phyloP scores from a whole-genome alignment of 495 filamentous ascomycete species.

The Lophiostoma macrostomum region DNA sequence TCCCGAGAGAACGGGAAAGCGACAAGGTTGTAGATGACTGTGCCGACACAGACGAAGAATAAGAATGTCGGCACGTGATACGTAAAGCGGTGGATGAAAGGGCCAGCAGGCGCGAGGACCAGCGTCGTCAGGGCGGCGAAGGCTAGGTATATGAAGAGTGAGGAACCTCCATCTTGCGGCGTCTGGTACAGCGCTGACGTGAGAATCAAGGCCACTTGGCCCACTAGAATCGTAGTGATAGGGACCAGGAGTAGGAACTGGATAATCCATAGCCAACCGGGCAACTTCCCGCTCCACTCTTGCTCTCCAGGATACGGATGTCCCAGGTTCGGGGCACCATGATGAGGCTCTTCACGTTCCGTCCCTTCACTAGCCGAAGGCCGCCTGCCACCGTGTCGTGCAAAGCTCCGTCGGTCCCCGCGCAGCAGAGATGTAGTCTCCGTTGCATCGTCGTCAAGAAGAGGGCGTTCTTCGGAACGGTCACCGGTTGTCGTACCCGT shows the following conservation, averaged over 20 bases:
- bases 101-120: slow-evolving; percentile 71
- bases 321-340: slow-evolving; percentile 38
- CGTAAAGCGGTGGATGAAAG: slow-evolving; percentile 83
- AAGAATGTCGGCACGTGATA: slow-evolving; percentile 78
- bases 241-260: slow-evolving; percentile 81
- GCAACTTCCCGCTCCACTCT: slow-evolving; percentile 74
- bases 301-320: slow-evolving; percentile 77
- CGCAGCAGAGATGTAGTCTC: slow-evolving; percentile 80
- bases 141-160: slow-evolving; percentile 59
- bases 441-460: slow-evolving; percentile 58
- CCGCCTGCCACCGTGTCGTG: slow-evolving; percentile 55
- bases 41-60: slow-evolving; percentile 68
- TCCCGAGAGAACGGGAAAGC: slow-evolving; percentile 84
- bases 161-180: slow-evolving; percentile 54
- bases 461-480: slow-evolving; percentile 46
- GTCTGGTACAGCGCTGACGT: slow-evolving; percentile 74
- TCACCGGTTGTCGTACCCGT: slow-evolving; percentile 38
- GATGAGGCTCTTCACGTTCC: slow-evolving; percentile 36
- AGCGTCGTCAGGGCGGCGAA: slow-evolving; percentile 66
- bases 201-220: slow-evolving; percentile 70
- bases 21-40: slow-evolving; percentile 78
- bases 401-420: slow-evolving; percentile 62
- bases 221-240: slow-evolving; percentile 69
- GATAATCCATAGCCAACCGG: slow-evolving; percentile 78
- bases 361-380: slow-evolving; percentile 28